These are phyloP conservation scores for Lichtheimia corymbifera DNA, from an alignment of 371 early-diverging fungal genomes.

Conservation along the genomic window DNA sequence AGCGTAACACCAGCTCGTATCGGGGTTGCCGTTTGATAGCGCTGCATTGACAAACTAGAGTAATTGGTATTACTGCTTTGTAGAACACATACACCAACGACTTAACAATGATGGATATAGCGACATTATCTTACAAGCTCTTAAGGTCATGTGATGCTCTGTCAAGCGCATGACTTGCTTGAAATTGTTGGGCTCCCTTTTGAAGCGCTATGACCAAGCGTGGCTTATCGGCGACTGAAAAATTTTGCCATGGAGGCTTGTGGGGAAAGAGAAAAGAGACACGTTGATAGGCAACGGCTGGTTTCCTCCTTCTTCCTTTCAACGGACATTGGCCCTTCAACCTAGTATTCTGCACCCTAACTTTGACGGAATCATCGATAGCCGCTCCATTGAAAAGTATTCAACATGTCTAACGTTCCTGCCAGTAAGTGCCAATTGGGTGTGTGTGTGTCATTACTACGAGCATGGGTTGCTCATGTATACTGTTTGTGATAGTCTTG, in stretches of 20 bases:
- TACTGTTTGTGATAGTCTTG: constrained; percentile 35
- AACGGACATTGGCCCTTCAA: constrained; percentile 23
- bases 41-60: no score
- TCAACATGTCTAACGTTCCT: constrained; percentile 25
- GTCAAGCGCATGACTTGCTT: no score
- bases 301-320: constrained; percentile 15
- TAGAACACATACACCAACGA: no score
- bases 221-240: constrained; percentile 2
- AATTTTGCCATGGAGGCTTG: constrained; percentile 1
- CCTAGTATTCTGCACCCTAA: constrained; percentile 17
- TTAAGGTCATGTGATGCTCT: no score
- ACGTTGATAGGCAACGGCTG: background rate
- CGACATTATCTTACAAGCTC: no score
- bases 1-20: no score
- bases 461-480: background rate
- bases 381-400: constrained; percentile 19
- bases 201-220: background rate
- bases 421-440: constrained; percentile 8
- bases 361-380: constrained; percentile 19
- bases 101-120: no score
- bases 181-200: no score
- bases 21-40: no score
- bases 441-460: background rate
- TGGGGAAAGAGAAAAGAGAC: background rate
- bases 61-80: no score